Conservation (phyloP, 1,139 yeast species). For the Citeromyces siamensis region DNA sequence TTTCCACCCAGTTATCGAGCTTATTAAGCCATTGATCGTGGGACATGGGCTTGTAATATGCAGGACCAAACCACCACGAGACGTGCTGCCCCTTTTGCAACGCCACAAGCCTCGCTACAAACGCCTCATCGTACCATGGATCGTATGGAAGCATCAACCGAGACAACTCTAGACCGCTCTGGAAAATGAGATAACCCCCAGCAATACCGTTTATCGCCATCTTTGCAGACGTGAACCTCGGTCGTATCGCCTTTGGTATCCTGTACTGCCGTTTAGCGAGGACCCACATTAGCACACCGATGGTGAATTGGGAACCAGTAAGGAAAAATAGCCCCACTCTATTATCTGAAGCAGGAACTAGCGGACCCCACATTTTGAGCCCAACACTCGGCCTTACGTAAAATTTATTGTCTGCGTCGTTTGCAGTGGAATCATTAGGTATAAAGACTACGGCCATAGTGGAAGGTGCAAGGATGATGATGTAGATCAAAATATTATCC, state of each 20-base stretch:
- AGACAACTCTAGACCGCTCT: neutral
- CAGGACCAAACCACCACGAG: conserved; percentile 9
- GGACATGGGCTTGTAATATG: conserved; percentile 7
- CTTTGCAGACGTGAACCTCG: neutral
- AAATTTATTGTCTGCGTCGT: neutral
- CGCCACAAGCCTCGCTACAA: conserved; percentile 6
- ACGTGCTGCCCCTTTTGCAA: conserved; percentile 6
- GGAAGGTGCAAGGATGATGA: too few species aligned
- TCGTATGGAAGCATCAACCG: neutral
- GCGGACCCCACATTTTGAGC: neutral
- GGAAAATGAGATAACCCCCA: neutral
- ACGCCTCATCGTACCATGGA: conserved; percentile 5
- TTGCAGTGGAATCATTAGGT: too few species aligned
- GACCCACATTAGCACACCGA: neutral
- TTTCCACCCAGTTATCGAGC: conserved; percentile 7
- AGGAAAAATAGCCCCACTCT: neutral
- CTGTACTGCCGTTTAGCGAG: neutral
- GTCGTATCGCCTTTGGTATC: neutral
- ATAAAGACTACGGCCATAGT: too few species aligned
- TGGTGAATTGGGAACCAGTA: conserved; percentile 1
- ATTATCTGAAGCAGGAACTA: neutral
- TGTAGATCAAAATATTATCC: too few species aligned
- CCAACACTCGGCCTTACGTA: neutral
- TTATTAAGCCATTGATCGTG: conserved; percentile 7
- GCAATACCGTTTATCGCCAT: neutral